Percentiles rank a stretch among this genome's conserved stretches.
These are phyloP conservation scores for Diaporthe citriasiana DNA, from an alignment of 2,329 filamentous ascomycete genomes.

Conservation along the genomic window DNA sequence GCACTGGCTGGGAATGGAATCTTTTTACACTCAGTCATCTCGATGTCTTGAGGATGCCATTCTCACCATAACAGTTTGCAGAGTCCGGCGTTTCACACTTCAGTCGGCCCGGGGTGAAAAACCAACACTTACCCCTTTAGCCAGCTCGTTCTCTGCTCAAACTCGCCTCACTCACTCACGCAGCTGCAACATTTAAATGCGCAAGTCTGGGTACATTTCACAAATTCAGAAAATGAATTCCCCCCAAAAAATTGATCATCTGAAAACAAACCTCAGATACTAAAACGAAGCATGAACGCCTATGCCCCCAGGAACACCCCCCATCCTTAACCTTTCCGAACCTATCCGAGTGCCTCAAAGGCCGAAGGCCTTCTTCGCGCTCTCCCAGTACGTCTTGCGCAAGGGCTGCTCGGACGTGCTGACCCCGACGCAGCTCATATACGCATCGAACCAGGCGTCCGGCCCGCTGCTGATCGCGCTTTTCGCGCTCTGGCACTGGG, in stretches of 20 bases:
- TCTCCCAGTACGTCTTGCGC: slow-evolving; percentile 55
- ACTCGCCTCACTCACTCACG: too few species aligned
- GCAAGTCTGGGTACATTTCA: slow-evolving; percentile 16
- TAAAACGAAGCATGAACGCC: neutral
- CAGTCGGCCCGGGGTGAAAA: neutral
- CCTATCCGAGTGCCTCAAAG: slow-evolving; percentile 44
- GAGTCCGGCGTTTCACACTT: neutral
- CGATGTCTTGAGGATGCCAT: neutral
- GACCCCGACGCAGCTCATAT: slow-evolving; percentile 64
- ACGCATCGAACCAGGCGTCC: slow-evolving; percentile 59
- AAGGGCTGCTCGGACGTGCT: slow-evolving; percentile 48
- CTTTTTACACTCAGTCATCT: neutral
- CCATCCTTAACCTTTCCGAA: neutral
- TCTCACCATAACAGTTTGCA: neutral
- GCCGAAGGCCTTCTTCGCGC: slow-evolving; percentile 64
- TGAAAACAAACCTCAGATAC: neutral
- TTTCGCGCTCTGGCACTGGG: slow-evolving; percentile 57
- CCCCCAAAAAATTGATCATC: neutral
- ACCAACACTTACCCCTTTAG: neutral
- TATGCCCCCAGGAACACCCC: neutral
- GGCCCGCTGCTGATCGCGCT: slow-evolving; percentile 52
- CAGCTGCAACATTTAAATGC: neutral
- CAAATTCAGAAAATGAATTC: neutral
- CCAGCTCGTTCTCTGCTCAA: neutral
- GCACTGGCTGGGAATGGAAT: neutral